Base-by-base conservation (phyloP, 228 moss, liverwort and hornwort genomes). In the Sphagnum fallax region DNA sequence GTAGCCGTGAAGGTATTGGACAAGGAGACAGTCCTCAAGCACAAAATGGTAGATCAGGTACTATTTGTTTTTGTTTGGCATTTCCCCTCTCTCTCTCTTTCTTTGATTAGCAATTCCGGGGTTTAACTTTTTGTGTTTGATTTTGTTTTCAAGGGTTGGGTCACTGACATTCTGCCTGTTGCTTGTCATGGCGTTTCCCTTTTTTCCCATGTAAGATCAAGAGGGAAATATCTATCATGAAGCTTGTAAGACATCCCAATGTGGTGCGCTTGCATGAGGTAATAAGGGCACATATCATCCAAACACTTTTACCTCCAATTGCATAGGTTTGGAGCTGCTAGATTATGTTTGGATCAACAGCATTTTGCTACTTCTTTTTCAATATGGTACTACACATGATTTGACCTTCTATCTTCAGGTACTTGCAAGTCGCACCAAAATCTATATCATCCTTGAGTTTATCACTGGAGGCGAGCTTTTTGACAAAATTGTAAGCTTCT, bases 41-140 rank as follows among this genome's bases (percentile, higher is more conserved):
- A 98, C 74, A 98, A 89, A 78, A 98, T 98, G 98, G 98, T 94
- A 59, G 92, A 94, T 85, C 94, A 98, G 86, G 97, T 97, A 66
- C 32, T 32, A 32, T 32, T 32, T 32, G 32, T 32, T 32, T 32
- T 32, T 32, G 32, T 32, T 32, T 32, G 32, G 32, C 32, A 32
- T 81, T 69, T 50, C 15, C 67, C 52, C 16, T 53, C 49, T 48
- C 61, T 10, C 14, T 62, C 61, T 16, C 18, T 11, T 13, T 53
- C 68, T 60, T 32, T 47, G 1, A 13, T 5, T 61, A 15, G 2
- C 32, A 32, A 32, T 4, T 11, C 49, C 47, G 10, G 64, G 49
- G 64, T 14, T 6, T 49, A 11, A 10, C 49, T 0, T 15, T 32
- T 32, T 32, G 32, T 2, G 32, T 32, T 32, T 32, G 32, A 32